These are phyloP conservation scores for Plectosphaerella sp. DNA, from an alignment of 2,329 filamentous ascomycete species.

Conservation along the genomic window DNA sequence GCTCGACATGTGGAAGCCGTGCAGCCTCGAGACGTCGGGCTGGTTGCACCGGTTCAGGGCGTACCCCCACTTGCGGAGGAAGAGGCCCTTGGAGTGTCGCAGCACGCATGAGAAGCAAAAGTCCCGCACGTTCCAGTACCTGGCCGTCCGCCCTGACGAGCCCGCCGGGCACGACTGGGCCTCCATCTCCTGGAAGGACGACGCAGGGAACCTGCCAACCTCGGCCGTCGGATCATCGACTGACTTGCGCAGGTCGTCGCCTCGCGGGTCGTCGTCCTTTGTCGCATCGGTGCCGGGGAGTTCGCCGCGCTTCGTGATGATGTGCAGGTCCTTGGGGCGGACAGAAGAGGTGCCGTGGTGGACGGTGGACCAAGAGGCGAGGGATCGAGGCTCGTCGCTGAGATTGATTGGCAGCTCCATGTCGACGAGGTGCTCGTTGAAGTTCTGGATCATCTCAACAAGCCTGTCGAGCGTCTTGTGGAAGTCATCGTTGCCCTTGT, in stretches of 20 bases:
- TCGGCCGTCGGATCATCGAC: too few relatives aligned
- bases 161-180: slow-evolving; percentile 55
- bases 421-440: slow-evolving; percentile 69
- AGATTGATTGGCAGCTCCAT: slow-evolving; percentile 85
- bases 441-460: slow-evolving; percentile 64
- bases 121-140: slow-evolving; percentile 58
- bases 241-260: too few relatives aligned
- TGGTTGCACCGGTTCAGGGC: slow-evolving; percentile 70
- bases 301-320: too few relatives aligned
- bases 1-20: slow-evolving; percentile 67
- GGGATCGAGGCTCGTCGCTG: slow-evolving; percentile 67
- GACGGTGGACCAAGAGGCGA: slow-evolving; percentile 64
- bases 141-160: slow-evolving; percentile 53
- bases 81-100: slow-evolving; percentile 63
- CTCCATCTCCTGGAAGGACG: slow-evolving; percentile 35
- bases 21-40: slow-evolving; percentile 68
- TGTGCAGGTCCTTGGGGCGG: too few relatives aligned
- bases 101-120: slow-evolving; percentile 61
- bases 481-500: slow-evolving; percentile 24
- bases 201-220: slow-evolving; percentile 4
- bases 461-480: slow-evolving; percentile 36
- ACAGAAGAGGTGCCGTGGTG: slow-evolving; percentile 9
- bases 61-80: slow-evolving; percentile 60
- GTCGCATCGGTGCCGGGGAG: too few relatives aligned
- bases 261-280: too few relatives aligned